A percentile compares a stretch with the other conserved stretches of the same genome.
phyloP scores from a whole-genome alignment of 306 rosid genomes.

The Begonia fuchsioides region DNA sequence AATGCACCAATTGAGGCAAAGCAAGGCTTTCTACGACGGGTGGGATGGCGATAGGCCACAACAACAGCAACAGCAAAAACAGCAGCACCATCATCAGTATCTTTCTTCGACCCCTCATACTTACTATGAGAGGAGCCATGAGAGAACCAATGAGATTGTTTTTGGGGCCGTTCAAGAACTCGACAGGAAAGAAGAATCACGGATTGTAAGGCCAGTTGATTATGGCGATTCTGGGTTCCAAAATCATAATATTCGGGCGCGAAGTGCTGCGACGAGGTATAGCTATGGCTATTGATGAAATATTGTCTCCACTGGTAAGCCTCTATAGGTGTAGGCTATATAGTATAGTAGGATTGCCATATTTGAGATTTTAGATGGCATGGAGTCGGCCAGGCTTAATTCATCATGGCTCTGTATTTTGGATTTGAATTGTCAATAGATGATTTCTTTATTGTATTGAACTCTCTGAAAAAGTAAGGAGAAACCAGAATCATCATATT shows the following conservation, averaged over 20 bases:
- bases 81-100: slow-evolving; percentile 52
- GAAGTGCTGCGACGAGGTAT: slow-evolving; percentile 31
- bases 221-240: slow-evolving; percentile 41
- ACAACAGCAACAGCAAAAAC: slow-evolving; percentile 25
- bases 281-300: slow-evolving; percentile 25
- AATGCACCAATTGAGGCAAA: slow-evolving; percentile 57
- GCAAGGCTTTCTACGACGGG: slow-evolving; percentile 51
- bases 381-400: no score
- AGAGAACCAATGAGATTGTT: slow-evolving; percentile 53
- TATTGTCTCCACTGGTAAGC: no score
- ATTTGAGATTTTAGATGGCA: no score
- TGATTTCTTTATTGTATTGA: no score
- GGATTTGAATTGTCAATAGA: no score
- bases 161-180: slow-evolving; percentile 89
- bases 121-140: slow-evolving; percentile 45
- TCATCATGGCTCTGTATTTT: no score
- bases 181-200: slow-evolving; percentile 22
- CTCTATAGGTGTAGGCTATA: no score
- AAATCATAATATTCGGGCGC: slow-evolving; percentile 34
- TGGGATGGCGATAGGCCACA: slow-evolving; percentile 57
- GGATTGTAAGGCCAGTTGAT: slow-evolving; percentile 45
- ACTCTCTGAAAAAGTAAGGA: no score
- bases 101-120: slow-evolving; percentile 49
- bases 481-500: no score
- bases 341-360: no score